Base-by-base conservation (phyloP, 2,329 filamentous ascomycete species). In the Elsinoe australis region DNA sequence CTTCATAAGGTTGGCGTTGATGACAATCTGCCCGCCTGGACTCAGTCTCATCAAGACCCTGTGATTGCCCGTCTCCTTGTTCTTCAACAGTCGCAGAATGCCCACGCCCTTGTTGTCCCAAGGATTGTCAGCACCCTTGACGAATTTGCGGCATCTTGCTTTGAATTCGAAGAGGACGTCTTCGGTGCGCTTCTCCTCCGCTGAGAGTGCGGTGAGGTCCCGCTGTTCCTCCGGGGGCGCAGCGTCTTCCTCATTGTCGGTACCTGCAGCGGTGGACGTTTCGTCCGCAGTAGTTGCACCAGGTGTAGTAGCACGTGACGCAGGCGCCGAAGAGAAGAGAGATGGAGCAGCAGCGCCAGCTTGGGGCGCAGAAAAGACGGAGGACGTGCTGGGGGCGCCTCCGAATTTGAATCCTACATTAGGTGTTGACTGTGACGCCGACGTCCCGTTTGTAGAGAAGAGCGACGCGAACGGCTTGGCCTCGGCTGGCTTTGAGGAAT, bases 71-170 rank as follows among this genome's bases (percentile, higher is more conserved):
- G 80, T 85, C 12, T 74, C 72, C 62, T 85, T 84, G 68, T 90
- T 76, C 64, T 83, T 83, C 52, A 94, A 71, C 10, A 94, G 62
- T 31, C 84, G 81, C 46, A 89, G 68, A 8, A 78, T 75, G 0
- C 87, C 87, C 5, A 86, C 70, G 35, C 86, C 87, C 61, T 83
- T 78, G 0, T 75, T 79, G 22, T 73, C 69, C 85, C 85, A 94
- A 1, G 74, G 71, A 46, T 70, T 76, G 58, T 74, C 70, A 4
- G 66, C 65, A 10, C 70, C 65, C 19, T 58, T 58, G 32, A 73
- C 66, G 56, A 79, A 78, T 61, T 83, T 82, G 53, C 82, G 67
- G 9, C 79, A 82, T 64, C 86, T 87, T 35, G 82, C 80, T 29
- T 61, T 57, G 18, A 81, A 78, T 60, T 90, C 82, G 61, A 84